Conservation (phyloP, 805 yeast species). For the Deakozyma indianensis region DNA sequence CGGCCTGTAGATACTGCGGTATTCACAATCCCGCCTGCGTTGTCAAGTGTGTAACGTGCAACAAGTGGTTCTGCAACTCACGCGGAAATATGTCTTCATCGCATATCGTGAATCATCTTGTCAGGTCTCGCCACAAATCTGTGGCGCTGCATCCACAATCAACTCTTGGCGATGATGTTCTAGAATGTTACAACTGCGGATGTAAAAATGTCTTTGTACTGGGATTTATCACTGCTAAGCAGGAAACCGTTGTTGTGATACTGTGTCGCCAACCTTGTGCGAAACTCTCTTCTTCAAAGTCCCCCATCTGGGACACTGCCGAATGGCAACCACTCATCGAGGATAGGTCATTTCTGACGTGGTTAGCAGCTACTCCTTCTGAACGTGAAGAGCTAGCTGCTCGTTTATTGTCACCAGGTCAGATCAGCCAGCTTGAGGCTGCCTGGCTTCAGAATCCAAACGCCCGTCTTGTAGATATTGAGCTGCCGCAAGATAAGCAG, state of each 20-base stretch:
- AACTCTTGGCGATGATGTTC: conserved; percentile 70
- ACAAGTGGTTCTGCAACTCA: conserved; percentile 84
- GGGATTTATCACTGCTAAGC: conserved; percentile 79
- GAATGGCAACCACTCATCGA: conserved; percentile 83
- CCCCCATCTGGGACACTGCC: conserved; percentile 70
- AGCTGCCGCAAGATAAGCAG: conserved; percentile 33
- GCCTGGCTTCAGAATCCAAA: conserved; percentile 64
- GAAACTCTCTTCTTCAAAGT: conserved; percentile 35
- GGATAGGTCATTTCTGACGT: conserved; percentile 59
- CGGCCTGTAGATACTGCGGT: conserved; percentile 46
- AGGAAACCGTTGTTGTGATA: conserved; percentile 74
- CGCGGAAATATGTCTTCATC: conserved; percentile 45
- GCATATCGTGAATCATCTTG: conserved; percentile 77
- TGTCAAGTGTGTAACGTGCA: conserved; percentile 61
- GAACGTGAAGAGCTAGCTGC: conserved; percentile 50
- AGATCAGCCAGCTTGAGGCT: conserved; percentile 60
- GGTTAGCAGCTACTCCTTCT: conserved; percentile 64
- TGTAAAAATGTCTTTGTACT: conserved; percentile 61
- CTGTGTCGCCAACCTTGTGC: conserved; percentile 78
- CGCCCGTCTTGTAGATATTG: conserved; percentile 59
- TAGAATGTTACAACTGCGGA: conserved; percentile 90
- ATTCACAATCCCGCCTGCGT: conserved; percentile 48
- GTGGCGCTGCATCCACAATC: conserved; percentile 68
- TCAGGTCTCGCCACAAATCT: conserved; percentile 58
- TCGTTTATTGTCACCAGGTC: conserved; percentile 41